phyloP scores from a whole-genome alignment of 2,329 filamentous ascomycete species.

The Colletotrichum tropicicola region DNA sequence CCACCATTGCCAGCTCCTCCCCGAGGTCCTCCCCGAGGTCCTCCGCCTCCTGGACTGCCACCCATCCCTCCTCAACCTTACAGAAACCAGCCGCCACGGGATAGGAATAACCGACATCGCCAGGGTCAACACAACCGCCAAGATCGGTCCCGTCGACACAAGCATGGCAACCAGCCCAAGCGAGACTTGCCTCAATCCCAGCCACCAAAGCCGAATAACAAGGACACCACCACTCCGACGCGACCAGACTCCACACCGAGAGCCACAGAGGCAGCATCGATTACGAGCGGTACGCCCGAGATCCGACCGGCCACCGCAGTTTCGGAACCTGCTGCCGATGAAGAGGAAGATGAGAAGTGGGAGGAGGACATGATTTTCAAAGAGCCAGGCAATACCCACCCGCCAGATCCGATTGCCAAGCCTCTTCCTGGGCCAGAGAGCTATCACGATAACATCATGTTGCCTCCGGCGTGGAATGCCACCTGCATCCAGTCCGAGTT shows the following conservation, averaged over 20 bases:
- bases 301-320: neutral
- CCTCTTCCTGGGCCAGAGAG: constrained; percentile 46
- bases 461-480: constrained; percentile 54
- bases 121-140: constrained; percentile 40
- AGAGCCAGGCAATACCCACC: constrained; percentile 42
- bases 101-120: constrained; percentile 41
- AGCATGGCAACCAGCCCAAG: constrained; percentile 35
- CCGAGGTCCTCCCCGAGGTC: neutral
- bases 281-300: constrained; percentile 4
- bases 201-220: constrained; percentile 2
- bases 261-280: neutral
- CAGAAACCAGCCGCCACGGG: constrained; percentile 40
- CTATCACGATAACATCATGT: constrained; percentile 55
- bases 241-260: neutral
- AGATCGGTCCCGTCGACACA: constrained; percentile 34
- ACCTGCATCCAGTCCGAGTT: constrained; percentile 54
- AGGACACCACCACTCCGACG: neutral
- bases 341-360: constrained; percentile 48
- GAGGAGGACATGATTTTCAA: constrained; percentile 49
- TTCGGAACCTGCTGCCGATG: constrained; percentile 23
- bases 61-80: constrained; percentile 15
- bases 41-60: neutral
- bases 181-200: constrained; percentile 19
- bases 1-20: constrained; percentile 4
- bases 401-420: constrained; percentile 57